phyloP scores from a whole-genome alignment of 164 flowering plant species.

The Dillenia turbinata region DNA sequence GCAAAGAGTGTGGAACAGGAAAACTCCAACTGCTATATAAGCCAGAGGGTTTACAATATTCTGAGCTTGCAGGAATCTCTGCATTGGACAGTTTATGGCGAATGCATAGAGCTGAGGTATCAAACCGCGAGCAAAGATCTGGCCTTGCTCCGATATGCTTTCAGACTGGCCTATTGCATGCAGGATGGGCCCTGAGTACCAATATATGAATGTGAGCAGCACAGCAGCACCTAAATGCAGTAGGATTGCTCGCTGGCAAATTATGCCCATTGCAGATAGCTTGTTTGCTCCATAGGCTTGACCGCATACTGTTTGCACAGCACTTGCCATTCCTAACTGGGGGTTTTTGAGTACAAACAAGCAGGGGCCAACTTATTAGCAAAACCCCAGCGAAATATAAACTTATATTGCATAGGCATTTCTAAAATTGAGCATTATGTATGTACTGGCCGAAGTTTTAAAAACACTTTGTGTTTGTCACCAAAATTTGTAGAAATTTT shows the following conservation, averaged over 20 bases:
- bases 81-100: constrained; percentile 68
- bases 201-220: constrained; percentile 54
- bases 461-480: too few species aligned
- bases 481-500: too few species aligned
- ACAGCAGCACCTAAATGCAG: constrained; percentile 62
- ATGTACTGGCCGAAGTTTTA: too few species aligned
- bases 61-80: constrained; percentile 80
- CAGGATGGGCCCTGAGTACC: constrained; percentile 57
- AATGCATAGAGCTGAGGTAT: constrained; percentile 71
- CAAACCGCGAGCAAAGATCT: constrained; percentile 62
- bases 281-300: constrained; percentile 76
- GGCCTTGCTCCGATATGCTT: constrained; percentile 47
- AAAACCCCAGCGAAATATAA: too few species aligned
- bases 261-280: constrained; percentile 50
- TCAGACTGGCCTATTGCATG: constrained; percentile 54
- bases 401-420: too few species aligned
- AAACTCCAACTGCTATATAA: constrained; percentile 56
- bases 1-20: constrained; percentile 46
- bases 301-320: constrained; percentile 80
- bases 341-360: too few species aligned
- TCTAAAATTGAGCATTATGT: too few species aligned
- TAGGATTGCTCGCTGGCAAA: constrained; percentile 69
- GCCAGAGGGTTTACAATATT: constrained; percentile 80
- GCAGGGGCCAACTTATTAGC: too few species aligned
- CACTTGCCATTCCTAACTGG: constrained; percentile 90